A percentile compares a stretch with the other conserved stretches of the same genome.
phyloP scores from a whole-genome alignment of 169 alveolate genomes.

The Plasmodium malariae region DNA sequence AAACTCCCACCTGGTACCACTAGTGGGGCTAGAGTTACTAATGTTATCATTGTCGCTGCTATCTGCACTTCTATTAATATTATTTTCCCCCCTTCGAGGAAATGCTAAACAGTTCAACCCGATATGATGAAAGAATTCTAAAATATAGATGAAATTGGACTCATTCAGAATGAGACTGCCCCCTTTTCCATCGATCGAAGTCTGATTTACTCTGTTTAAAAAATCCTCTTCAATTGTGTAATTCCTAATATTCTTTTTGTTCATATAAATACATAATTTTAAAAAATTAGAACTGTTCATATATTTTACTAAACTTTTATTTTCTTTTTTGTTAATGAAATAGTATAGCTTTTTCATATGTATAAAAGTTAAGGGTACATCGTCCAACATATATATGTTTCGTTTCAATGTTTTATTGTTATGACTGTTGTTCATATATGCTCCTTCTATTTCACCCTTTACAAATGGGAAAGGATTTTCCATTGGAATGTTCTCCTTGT shows the following conservation, averaged over 20 bases:
- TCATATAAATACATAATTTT: slow-evolving; percentile 41
- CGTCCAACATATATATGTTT: neutral
- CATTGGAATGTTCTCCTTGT: no score
- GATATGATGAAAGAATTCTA: slow-evolving; percentile 58
- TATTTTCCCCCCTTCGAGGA: neutral
- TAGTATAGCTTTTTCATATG: slow-evolving; percentile 27
- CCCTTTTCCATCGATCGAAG: neutral
- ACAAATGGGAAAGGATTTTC: no score
- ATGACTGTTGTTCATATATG: neutral
- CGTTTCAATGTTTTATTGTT: neutral
- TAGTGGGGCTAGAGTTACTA: neutral
- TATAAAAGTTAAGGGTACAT: slow-evolving; percentile 3
- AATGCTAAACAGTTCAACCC: slow-evolving; percentile 24
- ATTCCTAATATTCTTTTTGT: slow-evolving; percentile 27
- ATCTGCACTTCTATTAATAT: neutral
- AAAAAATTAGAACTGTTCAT: slow-evolving; percentile 22
- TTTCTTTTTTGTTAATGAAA: slow-evolving; percentile 1
- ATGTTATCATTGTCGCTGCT: neutral
- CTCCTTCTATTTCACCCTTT: no score
- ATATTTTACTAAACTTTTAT: neutral
- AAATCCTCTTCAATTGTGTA: slow-evolving; percentile 33
- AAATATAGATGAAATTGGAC: slow-evolving; percentile 4
- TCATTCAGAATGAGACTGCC: neutral
- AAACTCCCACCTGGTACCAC: slow-evolving; percentile 6
- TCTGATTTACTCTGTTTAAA: slow-evolving; percentile 4